Conservation (phyloP, 164 flowering plant species). For the Kalanchoe fedtschenkoi region DNA sequence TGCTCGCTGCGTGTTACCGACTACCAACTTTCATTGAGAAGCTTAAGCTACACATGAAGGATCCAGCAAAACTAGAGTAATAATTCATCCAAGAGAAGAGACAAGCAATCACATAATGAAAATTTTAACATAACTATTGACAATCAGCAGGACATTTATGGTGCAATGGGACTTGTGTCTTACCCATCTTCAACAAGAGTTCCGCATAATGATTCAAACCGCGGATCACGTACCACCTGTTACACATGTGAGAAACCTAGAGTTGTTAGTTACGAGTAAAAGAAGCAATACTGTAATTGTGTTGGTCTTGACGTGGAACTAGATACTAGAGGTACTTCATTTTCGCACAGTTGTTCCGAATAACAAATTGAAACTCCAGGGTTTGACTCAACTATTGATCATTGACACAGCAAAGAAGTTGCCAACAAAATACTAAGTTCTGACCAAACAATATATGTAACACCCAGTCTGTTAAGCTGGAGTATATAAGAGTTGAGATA, state of each 20-base stretch:
- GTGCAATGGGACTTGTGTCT: constrained; percentile 9
- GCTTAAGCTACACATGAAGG: too few relatives aligned
- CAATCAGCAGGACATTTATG: not conserved
- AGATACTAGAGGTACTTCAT: not conserved
- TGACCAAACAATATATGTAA: too few relatives aligned
- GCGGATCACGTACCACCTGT: constrained; percentile 74
- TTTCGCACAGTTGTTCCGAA: not conserved
- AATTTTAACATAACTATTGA: not conserved
- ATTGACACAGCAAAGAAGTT: not conserved
- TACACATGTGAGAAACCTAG: not conserved
- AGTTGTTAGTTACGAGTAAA: not conserved
- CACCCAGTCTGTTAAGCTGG: too few relatives aligned
- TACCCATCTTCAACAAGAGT: constrained; percentile 61
- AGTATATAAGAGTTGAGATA: not conserved
- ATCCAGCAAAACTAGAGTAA: too few relatives aligned
- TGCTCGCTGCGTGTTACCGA: too few relatives aligned
- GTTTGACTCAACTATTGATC: not conserved
- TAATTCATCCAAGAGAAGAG: too few relatives aligned
- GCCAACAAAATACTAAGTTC: not conserved
- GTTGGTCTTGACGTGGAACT: not conserved
- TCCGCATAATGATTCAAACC: constrained; percentile 81
- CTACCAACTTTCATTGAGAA: too few relatives aligned
- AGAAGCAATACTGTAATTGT: not conserved
- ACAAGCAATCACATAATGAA: not conserved
- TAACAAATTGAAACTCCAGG: not conserved